Conservation (phyloP, 345 rosid genomes). For the Camelina neglecta region DNA sequence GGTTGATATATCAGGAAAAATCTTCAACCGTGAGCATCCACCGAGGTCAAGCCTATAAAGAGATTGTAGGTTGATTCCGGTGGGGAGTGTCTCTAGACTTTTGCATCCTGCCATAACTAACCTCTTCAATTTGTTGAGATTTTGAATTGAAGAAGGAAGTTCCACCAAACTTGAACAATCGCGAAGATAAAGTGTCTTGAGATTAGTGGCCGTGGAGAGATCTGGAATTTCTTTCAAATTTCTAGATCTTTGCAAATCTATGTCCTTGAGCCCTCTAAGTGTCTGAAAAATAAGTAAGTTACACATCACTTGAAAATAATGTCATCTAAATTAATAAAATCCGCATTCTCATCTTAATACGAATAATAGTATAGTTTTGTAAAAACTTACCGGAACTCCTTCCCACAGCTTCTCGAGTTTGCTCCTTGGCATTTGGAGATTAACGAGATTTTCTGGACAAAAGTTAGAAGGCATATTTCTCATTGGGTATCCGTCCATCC, state of each 20-base stretch:
- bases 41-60: background rate
- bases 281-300: too few relatives aligned
- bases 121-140: background rate
- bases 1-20: conserved; percentile 22
- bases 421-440: background rate
- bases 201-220: background rate
- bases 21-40: background rate
- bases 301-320: too few relatives aligned
- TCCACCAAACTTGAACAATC: conserved; percentile 22
- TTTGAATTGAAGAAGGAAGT: background rate
- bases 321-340: too few relatives aligned
- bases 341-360: too few relatives aligned
- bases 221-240: too few relatives aligned
- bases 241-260: too few relatives aligned
- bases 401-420: background rate
- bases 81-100: conserved; percentile 1
- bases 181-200: conserved; percentile 1
- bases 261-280: too few relatives aligned
- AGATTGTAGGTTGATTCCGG: background rate
- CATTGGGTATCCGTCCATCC: background rate
- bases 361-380: too few relatives aligned
- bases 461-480: background rate
- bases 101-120: conserved; percentile 8
- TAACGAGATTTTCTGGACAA: background rate
- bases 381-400: background rate